Base-by-base conservation (phyloP, 139 green algal genomes). In the Yamagishiella unicocca region DNA sequence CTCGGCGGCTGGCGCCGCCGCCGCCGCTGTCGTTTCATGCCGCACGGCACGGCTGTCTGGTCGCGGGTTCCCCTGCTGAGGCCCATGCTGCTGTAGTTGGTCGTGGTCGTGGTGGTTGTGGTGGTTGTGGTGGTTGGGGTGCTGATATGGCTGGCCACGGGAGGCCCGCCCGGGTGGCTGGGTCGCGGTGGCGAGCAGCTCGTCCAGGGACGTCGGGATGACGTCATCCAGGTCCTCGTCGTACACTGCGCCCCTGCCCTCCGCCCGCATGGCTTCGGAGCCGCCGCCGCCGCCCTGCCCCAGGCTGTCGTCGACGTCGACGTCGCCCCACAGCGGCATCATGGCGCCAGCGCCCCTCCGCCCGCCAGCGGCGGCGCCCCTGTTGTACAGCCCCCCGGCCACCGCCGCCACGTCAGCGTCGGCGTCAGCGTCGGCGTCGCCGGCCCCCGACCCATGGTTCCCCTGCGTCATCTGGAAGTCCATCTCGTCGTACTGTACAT, bases 401-500 rank as follows among this genome's bases (percentile, higher is more conserved):
- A n/a, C n/a, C n/a, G n/a, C n/a, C n/a, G n/a, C n/a, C n/a, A n/a
- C n/a, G n/a, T n/a, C n/a, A n/a, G n/a, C 72, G 72, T 1, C 72
- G 72, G 5, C 45, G 6, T 8, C 75, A 46, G n/a, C 75, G 10
- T 0, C 50, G 0, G 0, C 75, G 6, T 4, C 42, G 0, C 72
- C 72, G 27, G 72, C 45, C 5, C 1, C 72, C 38, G 67, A 76
- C 2, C 74, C 45, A 19, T 82, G 46, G n/a, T 82, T 45, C 4
- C 53, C n/a, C 46, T 82, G 74, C 74, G 74, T 82, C 73, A 81
- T 62, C 31, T 81, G 43, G 31, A 50, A 25, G 14, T 82, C 29
- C 46, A 29, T 6, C 12, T 77, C 70, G 46, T 67, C 46, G 46
- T 67, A 46, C 0, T 82, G 46, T 2, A 12, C 74, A 29, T 46